These are phyloP conservation scores for Chionographis japonica DNA, from an alignment of 106 monocot species.

Conservation along the genomic window DNA sequence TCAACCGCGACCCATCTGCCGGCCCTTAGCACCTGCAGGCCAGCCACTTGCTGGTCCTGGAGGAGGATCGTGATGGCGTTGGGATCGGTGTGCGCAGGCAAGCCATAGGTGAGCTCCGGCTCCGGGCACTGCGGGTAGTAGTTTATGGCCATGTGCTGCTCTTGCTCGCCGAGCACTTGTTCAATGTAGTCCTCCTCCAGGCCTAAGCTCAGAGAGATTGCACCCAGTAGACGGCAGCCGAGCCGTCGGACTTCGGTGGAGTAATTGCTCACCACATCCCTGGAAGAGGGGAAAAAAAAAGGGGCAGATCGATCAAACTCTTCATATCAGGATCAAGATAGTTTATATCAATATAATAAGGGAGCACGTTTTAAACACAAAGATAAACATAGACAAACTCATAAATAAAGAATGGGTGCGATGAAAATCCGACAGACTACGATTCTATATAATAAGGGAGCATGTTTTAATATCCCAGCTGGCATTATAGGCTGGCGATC, in stretches of 20 bases:
- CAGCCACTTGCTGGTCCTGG: constrained; percentile 46
- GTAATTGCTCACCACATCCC: constrained; percentile 46
- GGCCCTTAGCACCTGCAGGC: constrained; percentile 41
- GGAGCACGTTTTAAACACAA: neutral
- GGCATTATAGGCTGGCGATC: too few species aligned
- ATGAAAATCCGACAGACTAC: too few species aligned
- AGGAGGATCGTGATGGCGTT: constrained; percentile 60
- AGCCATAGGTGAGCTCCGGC: constrained; percentile 58
- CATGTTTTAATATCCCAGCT: too few species aligned
- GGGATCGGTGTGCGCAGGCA: constrained; percentile 64
- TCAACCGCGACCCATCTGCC: constrained; percentile 43
- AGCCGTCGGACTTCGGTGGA: constrained; percentile 40
- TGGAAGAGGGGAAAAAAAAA: neutral
- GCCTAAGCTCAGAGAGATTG: constrained; percentile 52
- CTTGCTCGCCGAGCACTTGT: constrained; percentile 48
- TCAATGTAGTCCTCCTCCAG: constrained; percentile 48
- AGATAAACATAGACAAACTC: too few species aligned
- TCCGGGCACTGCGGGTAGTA: constrained; percentile 64
- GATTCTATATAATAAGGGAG: too few species aligned
- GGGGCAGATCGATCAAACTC: neutral
- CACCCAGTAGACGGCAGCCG: constrained; percentile 31
- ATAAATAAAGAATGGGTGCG: too few species aligned
- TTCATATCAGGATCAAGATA: neutral
- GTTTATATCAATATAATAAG: neutral
- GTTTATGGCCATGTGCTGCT: constrained; percentile 77